A percentile compares a stretch with the other conserved stretches of the same genome.
Conservation (phyloP, 2,329 filamentous ascomycete genomes). For the Cephalotrichum gorgonifer region DNA sequence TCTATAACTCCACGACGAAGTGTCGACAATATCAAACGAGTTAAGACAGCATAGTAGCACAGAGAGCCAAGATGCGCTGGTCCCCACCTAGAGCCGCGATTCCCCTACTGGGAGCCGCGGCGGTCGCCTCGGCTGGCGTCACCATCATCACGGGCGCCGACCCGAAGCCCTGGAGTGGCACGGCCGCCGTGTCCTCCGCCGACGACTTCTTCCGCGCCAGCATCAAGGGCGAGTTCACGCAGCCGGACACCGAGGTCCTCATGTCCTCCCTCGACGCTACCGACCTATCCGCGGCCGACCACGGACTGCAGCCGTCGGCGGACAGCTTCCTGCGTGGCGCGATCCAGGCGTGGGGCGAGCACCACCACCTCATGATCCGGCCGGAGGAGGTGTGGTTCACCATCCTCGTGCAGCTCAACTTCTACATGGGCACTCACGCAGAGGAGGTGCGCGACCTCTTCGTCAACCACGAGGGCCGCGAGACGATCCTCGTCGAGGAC, state of each 20-base stretch:
- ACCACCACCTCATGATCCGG: conserved; percentile 37
- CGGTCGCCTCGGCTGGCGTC: background rate
- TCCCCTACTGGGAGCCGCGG: background rate
- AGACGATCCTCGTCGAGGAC: conserved; percentile 21
- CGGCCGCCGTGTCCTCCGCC: conserved; percentile 1
- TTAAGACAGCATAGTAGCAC: background rate
- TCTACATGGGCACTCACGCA: conserved; percentile 36
- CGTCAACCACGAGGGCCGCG: conserved; percentile 30
- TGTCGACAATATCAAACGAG: too few relatives aligned
- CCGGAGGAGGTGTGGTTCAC: conserved; percentile 47
- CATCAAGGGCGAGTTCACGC: background rate
- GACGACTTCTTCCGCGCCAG: conserved; percentile 4
- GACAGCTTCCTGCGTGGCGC: conserved; percentile 32
- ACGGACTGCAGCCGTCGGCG: conserved; percentile 3
- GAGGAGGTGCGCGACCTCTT: conserved; percentile 34
- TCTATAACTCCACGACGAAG: too few relatives aligned
- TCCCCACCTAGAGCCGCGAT: background rate
- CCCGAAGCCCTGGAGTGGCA: conserved; percentile 4
- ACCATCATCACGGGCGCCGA: conserved; percentile 8
- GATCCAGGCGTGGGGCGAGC: conserved; percentile 36
- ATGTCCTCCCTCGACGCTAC: conserved; percentile 1
- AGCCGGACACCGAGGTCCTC: conserved; percentile 2
- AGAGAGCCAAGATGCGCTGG: background rate
- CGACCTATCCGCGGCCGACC: background rate
- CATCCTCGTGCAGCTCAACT: conserved; percentile 39